Evolutionary conservation across 805 yeast species (phyloP).

Genomic region (Ogataea neopini): DNA sequence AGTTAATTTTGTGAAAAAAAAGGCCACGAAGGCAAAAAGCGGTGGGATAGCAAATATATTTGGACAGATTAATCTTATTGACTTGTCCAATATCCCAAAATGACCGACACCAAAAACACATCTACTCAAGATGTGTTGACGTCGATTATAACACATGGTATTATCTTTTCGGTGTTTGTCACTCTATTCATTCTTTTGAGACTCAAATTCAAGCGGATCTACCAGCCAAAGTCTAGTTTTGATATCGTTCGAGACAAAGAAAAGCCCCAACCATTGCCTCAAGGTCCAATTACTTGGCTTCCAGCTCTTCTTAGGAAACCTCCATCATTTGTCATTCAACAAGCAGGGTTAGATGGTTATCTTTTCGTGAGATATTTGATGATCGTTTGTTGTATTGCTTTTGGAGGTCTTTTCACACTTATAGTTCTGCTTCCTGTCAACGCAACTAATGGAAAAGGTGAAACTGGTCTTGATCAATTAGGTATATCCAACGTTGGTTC

Average conservation of each 20-base stretch:
- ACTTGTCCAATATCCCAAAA: conserved; percentile 13
- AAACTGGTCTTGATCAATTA: conserved; percentile 70
- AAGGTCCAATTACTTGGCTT: conserved; percentile 72
- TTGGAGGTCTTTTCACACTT: conserved; percentile 58
- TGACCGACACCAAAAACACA: conserved; percentile 38
- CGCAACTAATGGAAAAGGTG: conserved; percentile 63
- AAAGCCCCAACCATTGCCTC: conserved; percentile 72
- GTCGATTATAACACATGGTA: conserved; percentile 66
- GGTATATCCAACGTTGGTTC: conserved; percentile 74
- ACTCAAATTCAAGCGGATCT: conserved; percentile 66
- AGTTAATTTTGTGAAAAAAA: background rate
- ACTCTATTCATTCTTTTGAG: conserved; percentile 65
- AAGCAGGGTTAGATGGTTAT: conserved; percentile 94
- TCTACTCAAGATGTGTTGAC: conserved; percentile 79
- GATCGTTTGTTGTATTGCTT: conserved; percentile 52
- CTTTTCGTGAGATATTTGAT: conserved; percentile 80
- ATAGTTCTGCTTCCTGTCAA: conserved; percentile 83
- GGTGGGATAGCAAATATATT: background rate
- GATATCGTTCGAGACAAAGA: conserved; percentile 58
- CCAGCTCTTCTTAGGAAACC: conserved; percentile 61
- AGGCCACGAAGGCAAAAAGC: background rate
- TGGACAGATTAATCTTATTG: too few species aligned
- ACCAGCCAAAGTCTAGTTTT: conserved; percentile 76
- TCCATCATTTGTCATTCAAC: conserved; percentile 74
- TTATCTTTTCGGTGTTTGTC: conserved; percentile 63